Percentiles rank a stretch among this genome's conserved stretches.
These are phyloP conservation scores for Cystofilobasidium macerans DNA, from an alignment of 768 basidiomycete species.

Conservation along the genomic window DNA sequence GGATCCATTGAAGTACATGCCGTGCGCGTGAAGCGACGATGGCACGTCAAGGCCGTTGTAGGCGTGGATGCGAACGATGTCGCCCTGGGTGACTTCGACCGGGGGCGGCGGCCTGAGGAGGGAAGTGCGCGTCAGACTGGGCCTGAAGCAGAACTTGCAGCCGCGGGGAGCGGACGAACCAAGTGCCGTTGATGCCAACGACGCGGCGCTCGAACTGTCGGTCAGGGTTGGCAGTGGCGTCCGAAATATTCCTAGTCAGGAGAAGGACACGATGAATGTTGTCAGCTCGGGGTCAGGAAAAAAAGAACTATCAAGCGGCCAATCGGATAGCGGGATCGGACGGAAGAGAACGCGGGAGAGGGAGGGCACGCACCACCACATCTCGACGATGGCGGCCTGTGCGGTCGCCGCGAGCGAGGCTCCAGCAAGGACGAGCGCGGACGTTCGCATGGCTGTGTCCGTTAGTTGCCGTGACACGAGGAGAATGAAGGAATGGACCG, in stretches of 20 bases:
- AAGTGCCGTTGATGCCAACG: slow-evolving; percentile 80
- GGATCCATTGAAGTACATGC: slow-evolving; percentile 82
- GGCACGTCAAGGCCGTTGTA: slow-evolving; percentile 57
- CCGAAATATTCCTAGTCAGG: slow-evolving; percentile 73
- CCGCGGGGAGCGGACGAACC: slow-evolving; percentile 48
- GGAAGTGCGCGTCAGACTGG: neutral
- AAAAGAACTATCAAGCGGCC: neutral
- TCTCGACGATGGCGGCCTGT: slow-evolving; percentile 34
- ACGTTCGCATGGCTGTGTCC: too few relatives aligned
- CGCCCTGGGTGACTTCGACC: slow-evolving; percentile 56
- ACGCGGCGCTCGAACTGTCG: slow-evolving; percentile 55
- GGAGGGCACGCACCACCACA: slow-evolving; percentile 28
- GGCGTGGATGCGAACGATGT: slow-evolving; percentile 67
- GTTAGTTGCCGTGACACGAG: too few relatives aligned
- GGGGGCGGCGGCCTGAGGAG: slow-evolving; percentile 59
- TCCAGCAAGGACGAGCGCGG: slow-evolving; percentile 3
- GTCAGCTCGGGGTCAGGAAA: neutral
- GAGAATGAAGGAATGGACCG: too few relatives aligned
- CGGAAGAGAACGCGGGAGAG: too few relatives aligned
- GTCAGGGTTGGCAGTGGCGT: slow-evolving; percentile 72
- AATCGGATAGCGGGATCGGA: neutral
- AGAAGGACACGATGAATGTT: neutral
- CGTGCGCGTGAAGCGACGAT: slow-evolving; percentile 77
- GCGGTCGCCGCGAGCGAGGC: slow-evolving; percentile 15
- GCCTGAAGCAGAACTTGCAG: too few relatives aligned